phyloP scores from a whole-genome alignment of 2,329 filamentous ascomycete species.

The Cercospora nicotianae region DNA sequence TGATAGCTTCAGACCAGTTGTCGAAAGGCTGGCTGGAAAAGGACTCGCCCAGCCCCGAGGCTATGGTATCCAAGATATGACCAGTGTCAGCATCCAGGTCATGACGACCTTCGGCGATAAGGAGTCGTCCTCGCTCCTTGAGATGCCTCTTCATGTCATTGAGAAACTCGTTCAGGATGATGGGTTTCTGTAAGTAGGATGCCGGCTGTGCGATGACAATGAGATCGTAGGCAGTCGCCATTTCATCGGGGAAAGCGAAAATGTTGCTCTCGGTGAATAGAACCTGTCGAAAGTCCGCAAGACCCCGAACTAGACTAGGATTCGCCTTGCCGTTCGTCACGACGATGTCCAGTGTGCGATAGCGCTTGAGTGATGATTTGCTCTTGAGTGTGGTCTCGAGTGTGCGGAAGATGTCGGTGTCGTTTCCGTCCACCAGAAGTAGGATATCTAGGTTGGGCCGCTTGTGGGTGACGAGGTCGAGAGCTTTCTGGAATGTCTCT shows the following conservation, averaged over 20 bases:
- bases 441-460: neutral
- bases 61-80: neutral
- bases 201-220: neutral
- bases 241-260: neutral
- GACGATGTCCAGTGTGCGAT: neutral
- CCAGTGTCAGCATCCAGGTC: neutral
- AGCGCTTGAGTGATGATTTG: neutral
- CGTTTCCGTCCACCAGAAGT: neutral
- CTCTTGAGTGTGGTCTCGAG: neutral
- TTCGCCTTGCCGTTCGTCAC: neutral
- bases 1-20: neutral
- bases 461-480: neutral
- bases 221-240: neutral
- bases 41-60: neutral
- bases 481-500: neutral
- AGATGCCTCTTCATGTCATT: neutral
- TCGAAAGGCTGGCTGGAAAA: neutral
- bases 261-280: neutral
- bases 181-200: neutral
- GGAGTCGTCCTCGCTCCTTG: neutral
- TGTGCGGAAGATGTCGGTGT: neutral
- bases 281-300: neutral
- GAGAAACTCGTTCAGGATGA: neutral
- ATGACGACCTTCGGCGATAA: neutral
- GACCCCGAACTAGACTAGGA: neutral